Evolutionary conservation across 208 protist species (phyloP), one percentile per base, ranked within the genome.

Genomic region (Perkinsela sp.): DNA sequence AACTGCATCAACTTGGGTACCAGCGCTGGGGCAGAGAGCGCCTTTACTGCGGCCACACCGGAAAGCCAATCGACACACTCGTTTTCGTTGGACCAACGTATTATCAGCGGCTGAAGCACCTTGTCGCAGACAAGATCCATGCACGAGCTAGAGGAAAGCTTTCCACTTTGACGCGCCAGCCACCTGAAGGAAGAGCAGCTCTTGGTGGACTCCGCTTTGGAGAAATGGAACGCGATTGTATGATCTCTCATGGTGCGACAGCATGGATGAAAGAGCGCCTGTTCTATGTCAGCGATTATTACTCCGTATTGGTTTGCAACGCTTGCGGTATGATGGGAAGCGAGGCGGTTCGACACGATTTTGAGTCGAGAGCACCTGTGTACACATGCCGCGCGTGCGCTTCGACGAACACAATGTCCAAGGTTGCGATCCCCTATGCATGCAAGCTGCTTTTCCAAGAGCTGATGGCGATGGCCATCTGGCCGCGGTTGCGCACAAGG

Each of bases 111-210:
- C 85, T 99, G 0, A 99, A 99, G 81, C 98, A 99, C 78, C 99
- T 99, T 96, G 98, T 99, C 0, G 90, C 96, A 28, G 97, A 99
- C 81, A 99, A 99, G 79, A 98, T 99, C 88, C 97, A 99, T 75
- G 93, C 96, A 0, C 82, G 97, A 32, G 83, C 94, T 0, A 87
- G 78, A 1, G 93, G 93, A 1, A 93, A 94, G 28, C 78, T 85
- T 0, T 90, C 90, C 0, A 85, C 95, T 31, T 77, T 99, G 0
- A 99, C 96, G 1, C 76, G 97, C 28, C 98, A 99, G 80, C 98
- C 98, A 1, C 97, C 95, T 0, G 96, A 99, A 74, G 94, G 96
- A 66, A 83, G 97, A 57, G 81, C 93, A 13, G 79, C 91, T 32
- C 93, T 96, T 32, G 98, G 98, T 76, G 98, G 97, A 22, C 83